Percentiles rank a stretch among this genome's conserved stretches.
Evolutionary conservation across 768 basidiomycete species (phyloP).

Genomic region (Rhodotorula sphaerocarpa): DNA sequence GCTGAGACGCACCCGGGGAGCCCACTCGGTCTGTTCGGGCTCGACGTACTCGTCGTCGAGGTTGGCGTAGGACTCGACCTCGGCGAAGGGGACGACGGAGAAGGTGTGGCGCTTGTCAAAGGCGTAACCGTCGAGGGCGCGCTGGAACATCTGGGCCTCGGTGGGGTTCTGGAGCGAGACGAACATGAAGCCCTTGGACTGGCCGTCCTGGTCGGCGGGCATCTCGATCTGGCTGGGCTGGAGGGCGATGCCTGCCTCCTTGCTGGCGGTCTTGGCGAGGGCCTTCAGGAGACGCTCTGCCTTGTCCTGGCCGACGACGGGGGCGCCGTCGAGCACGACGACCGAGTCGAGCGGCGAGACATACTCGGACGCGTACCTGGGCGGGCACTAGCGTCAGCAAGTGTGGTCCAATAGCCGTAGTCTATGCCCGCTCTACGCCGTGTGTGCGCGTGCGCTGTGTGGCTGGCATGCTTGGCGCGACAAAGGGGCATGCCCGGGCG

Average conservation of each 20-base stretch:
- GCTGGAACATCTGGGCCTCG: conserved; percentile 23
- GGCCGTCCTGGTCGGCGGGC: conserved; percentile 75
- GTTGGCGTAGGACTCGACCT: conserved; percentile 59
- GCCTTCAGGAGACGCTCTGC: conserved; percentile 70
- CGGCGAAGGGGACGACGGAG: conserved; percentile 50
- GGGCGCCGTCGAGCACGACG: conserved; percentile 84
- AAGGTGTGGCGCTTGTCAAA: conserved; percentile 38
- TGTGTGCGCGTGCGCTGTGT: neutral
- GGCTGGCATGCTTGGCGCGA: neutral
- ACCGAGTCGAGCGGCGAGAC: conserved; percentile 84
- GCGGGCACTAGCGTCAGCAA: conserved; percentile 21
- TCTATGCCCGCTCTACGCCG: too few species aligned
- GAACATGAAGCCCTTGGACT: conserved; percentile 64
- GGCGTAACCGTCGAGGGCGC: conserved; percentile 28
- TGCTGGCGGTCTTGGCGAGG: conserved; percentile 72
- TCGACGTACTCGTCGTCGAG: conserved; percentile 72
- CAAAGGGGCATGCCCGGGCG: neutral
- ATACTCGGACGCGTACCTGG: conserved; percentile 73
- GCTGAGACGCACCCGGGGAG: conserved; percentile 55
- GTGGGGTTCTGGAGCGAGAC: conserved; percentile 19
- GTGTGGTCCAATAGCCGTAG: too few species aligned
- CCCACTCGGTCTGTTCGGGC: conserved; percentile 64
- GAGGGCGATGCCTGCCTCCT: conserved; percentile 62
- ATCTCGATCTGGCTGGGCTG: conserved; percentile 70
- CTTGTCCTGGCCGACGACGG: conserved; percentile 67